Percentiles rank a stretch among this genome's conserved stretches.
Conservation (phyloP, 1,284 basidiomycete species). For the Peniophora sp. region DNA sequence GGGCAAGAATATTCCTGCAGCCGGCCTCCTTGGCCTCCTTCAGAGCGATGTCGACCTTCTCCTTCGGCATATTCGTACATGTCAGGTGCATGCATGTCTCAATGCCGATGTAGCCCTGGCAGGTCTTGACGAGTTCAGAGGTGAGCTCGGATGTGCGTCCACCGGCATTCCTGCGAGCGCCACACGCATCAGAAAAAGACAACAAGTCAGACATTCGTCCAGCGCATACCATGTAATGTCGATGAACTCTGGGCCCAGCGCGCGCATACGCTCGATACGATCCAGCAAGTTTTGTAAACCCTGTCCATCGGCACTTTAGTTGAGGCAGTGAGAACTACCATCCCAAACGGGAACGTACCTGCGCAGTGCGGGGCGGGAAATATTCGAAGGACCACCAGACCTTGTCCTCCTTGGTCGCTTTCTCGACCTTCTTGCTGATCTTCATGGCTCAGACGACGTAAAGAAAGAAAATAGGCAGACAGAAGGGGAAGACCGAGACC, state of each 20-base stretch:
- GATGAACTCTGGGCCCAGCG: constrained; percentile 93
- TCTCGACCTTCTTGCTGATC: constrained; percentile 84
- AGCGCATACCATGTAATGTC: constrained; percentile 87
- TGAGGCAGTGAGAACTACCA: neutral
- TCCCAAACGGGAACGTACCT: constrained; percentile 46
- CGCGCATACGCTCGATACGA: constrained; percentile 96
- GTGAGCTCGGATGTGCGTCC: constrained; percentile 91
- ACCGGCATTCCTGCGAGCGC: constrained; percentile 76
- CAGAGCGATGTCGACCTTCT: constrained; percentile 89
- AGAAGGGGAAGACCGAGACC: neutral
- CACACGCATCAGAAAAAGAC: constrained; percentile 6
- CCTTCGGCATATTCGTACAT: constrained; percentile 95
- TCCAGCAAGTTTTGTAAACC: constrained; percentile 92
- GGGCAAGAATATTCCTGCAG: constrained; percentile 91
- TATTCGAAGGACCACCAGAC: constrained; percentile 97
- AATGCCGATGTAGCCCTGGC: constrained; percentile 85
- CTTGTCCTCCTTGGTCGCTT: constrained; percentile 75
- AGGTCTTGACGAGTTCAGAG: constrained; percentile 94
- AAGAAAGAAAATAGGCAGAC: neutral
- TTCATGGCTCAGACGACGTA: constrained; percentile 52
- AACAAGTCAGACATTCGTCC: neutral
- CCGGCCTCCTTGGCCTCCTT: constrained; percentile 85
- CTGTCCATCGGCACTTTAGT: constrained; percentile 27
- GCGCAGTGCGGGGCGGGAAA: constrained; percentile 91
- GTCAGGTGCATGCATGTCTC: constrained; percentile 99